Evolutionary conservation across 1,284 basidiomycete genomes (phyloP).

Genomic region (Ustilago esculenta): DNA sequence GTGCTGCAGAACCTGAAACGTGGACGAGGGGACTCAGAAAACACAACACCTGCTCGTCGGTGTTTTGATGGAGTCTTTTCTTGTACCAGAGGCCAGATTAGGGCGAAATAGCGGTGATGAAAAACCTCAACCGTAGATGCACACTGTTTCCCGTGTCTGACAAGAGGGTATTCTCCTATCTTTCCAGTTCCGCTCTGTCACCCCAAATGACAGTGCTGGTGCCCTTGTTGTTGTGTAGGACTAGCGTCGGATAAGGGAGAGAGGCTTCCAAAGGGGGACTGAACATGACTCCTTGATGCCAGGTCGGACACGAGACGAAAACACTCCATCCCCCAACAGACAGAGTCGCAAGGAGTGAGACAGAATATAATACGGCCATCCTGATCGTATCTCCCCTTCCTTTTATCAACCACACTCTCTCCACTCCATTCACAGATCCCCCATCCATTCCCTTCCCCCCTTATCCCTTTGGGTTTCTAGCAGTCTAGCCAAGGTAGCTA

Average conservation of each 20-base stretch:
- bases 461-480: constrained; percentile 12
- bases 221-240: no score
- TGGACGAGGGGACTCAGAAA: background rate
- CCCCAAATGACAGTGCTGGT: no score
- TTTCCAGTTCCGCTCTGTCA: constrained; percentile 1
- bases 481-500: constrained; percentile 36
- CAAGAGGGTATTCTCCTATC: constrained; percentile 1
- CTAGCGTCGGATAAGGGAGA: no score
- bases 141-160: constrained; percentile 10
- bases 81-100: no score
- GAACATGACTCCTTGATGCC: no score
- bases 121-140: background rate
- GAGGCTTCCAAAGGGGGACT: no score
- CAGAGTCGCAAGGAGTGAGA: constrained; percentile 1
- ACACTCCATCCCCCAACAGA: no score
- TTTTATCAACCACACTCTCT: constrained; percentile 26
- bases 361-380: constrained; percentile 14
- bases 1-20: background rate
- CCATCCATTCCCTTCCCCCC: background rate
- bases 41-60: constrained; percentile 3
- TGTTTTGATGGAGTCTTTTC: constrained; percentile 10
- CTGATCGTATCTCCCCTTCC: background rate
- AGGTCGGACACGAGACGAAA: no score
- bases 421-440: constrained; percentile 20
- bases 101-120: no score